Percentiles rank a stretch among this genome's conserved stretches.
Evolutionary conservation across 164 flowering plant genomes (phyloP).

Genomic region (Chimonanthus salicifolius): DNA sequence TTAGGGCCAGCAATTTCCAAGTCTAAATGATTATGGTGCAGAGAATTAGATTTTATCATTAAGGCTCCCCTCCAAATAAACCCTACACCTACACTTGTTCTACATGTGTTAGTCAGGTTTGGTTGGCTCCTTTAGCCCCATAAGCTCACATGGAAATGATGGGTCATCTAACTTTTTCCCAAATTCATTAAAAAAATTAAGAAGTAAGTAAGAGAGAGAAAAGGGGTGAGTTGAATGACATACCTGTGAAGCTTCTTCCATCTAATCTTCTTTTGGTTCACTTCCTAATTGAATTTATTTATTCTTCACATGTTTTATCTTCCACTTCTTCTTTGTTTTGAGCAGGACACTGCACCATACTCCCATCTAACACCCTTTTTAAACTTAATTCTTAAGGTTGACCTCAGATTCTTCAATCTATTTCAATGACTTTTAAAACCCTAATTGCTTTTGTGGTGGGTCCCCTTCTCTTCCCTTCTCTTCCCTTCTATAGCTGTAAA

Average conservation of each 20-base stretch:
- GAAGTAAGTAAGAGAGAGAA: neutral
- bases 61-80: neutral
- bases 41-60: neutral
- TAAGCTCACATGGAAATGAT: conserved; percentile 5
- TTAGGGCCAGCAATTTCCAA: neutral
- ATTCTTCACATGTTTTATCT: neutral
- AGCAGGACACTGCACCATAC: conserved; percentile 10
- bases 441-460: neutral
- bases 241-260: conserved; percentile 9
- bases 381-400: conserved; percentile 9
- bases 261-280: neutral
- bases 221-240: conserved; percentile 2
- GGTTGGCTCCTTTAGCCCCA: neutral
- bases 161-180: neutral
- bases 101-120: neutral
- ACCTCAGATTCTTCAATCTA: neutral
- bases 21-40: neutral
- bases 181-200: neutral
- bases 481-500: neutral
- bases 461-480: neutral
- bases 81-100: neutral
- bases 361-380: conserved; percentile 11
- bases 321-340: conserved; percentile 4
- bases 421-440: neutral
- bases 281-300: neutral